Base-by-base conservation (phyloP, 441 rosid species). In the Codiaeum variegatum region DNA sequence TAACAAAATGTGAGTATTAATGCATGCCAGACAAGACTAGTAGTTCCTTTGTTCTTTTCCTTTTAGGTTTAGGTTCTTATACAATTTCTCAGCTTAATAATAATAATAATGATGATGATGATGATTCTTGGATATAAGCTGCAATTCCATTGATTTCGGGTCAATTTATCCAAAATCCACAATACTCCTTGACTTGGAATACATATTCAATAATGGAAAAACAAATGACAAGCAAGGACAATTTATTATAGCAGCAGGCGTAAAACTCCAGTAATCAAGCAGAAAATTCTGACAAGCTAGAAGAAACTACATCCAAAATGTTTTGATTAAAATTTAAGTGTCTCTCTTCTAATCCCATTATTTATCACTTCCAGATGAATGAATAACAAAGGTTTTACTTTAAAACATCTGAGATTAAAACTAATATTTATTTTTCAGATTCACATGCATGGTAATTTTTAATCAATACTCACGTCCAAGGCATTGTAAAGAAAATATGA, bases 401-500 rank as follows among this genome's bases (percentile, higher is more conserved):
- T 16, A 28, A 26, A 63, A 64, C 32, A 23, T 46, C 42, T 6
- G 11, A n/a, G 42, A 40, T 63, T 62, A 31, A 31, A 52, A 26
- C 6, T 6, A 44, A 76, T 21, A 72, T 68, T 63, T 47, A 18
- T 44, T 66, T 61, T 72, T 47, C 64, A 69, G 59, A 66, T 67
- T 71, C 60, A 71, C 42, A 76, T 29, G 72, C 46, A 79, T 62
- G 49, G 23, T 23, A 58, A 40, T 63, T 19, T 67, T 69, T 63
- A 77, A 60, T 72, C 55, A 78, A 81, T 70, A 87, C 99, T 95
- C 85, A 93, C 99, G 98, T 95, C 99, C 98, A 95, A 56, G 99
- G 99, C 99, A 95, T 95, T 65, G 99, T 95, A 90, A 93, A 95
- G 85, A 90, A 93, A 36, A 95, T 95, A 81, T 95, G 99, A 76